These are phyloP conservation scores for Hyaloscypha finlandica DNA, from an alignment of 495 filamentous ascomycete species.

Conservation along the genomic window DNA sequence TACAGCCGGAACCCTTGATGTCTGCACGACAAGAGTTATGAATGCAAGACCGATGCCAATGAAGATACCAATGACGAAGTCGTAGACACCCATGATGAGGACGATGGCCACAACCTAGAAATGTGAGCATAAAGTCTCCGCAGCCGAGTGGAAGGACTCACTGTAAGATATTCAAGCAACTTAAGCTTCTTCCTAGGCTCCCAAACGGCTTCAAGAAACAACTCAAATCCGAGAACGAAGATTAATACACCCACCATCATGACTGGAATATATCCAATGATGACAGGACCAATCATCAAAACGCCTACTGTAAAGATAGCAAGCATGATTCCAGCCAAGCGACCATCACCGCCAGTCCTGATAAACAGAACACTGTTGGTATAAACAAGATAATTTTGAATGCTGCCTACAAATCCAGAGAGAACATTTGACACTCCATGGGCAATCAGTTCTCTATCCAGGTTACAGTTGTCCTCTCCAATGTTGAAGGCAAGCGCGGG, in stretches of 20 bases:
- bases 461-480: constrained; percentile 85
- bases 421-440: constrained; percentile 92
- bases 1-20: constrained; percentile 83
- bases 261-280: constrained; percentile 92
- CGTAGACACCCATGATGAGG: constrained; percentile 91
- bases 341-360: constrained; percentile 81
- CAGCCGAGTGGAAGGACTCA: constrained; percentile 36
- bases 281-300: constrained; percentile 78
- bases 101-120: constrained; percentile 83
- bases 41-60: constrained; percentile 91
- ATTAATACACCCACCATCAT: constrained; percentile 96
- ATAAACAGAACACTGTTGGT: constrained; percentile 97
- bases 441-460: constrained; percentile 88
- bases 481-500: constrained; percentile 86
- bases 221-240: constrained; percentile 88
- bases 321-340: constrained; percentile 83
- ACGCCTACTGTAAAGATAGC: constrained; percentile 78
- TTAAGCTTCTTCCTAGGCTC: constrained; percentile 86
- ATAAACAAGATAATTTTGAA: constrained; percentile 98
- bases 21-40: constrained; percentile 86
- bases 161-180: constrained; percentile 84
- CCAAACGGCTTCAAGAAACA: constrained; percentile 83
- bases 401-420: constrained; percentile 82
- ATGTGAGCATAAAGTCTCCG: constrained; percentile 30
- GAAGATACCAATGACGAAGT: constrained; percentile 93